phyloP scores from a whole-genome alignment of 768 basidiomycete genomes.

The Gyrodon lividus region DNA sequence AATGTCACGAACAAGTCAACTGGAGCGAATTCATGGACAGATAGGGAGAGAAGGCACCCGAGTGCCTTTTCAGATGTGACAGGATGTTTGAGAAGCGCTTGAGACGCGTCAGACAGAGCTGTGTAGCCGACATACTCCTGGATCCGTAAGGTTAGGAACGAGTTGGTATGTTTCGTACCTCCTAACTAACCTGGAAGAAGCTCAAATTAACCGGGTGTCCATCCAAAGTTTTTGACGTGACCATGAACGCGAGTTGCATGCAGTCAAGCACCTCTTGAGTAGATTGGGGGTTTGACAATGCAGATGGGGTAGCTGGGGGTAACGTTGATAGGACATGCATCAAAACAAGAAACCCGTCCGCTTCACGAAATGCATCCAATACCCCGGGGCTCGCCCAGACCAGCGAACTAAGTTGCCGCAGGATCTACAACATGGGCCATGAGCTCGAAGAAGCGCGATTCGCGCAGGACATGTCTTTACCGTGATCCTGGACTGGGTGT shows the following conservation, averaged over 20 bases:
- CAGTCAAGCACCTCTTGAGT: constrained; percentile 49
- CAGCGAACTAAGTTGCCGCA: constrained; percentile 65
- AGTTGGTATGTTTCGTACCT: constrained; percentile 36
- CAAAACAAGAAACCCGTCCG: constrained; percentile 77
- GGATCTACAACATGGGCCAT: constrained; percentile 40
- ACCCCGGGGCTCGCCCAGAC: constrained; percentile 64
- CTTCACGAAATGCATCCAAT: constrained; percentile 75
- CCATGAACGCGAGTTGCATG: constrained; percentile 58
- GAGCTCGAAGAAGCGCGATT: background rate
- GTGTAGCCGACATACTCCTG: constrained; percentile 57
- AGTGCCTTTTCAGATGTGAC: constrained; percentile 53
- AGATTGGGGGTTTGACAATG: constrained; percentile 29
- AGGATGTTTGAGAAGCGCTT: constrained; percentile 47
- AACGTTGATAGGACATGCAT: constrained; percentile 71
- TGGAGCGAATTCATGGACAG: constrained; percentile 62
- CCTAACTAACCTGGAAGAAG: constrained; percentile 62
- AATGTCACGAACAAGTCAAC: constrained; percentile 53
- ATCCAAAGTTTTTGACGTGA: constrained; percentile 63
- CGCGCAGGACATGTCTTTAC: constrained; percentile 35
- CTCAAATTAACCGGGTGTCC: constrained; percentile 53
- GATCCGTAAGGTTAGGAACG: background rate
- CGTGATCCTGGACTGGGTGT: constrained; percentile 46
- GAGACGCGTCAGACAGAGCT: constrained; percentile 58
- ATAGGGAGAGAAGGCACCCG: constrained; percentile 67
- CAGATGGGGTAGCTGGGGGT: constrained; percentile 31